These are phyloP conservation scores for Sergeia podlipaevii DNA, from an alignment of 208 protist species.

Conservation along the genomic window DNA sequence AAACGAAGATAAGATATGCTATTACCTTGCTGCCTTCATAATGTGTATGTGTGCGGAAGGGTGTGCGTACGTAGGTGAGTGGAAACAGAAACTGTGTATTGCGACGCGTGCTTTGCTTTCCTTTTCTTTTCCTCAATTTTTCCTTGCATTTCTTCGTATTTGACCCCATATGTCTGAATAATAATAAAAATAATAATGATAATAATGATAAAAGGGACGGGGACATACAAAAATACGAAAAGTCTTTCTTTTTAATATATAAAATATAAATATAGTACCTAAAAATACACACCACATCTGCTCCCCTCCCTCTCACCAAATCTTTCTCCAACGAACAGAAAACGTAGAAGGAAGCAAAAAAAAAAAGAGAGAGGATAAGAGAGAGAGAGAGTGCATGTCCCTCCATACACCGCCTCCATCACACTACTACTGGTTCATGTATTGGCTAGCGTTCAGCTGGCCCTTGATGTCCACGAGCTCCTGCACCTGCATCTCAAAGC, in stretches of 20 bases:
- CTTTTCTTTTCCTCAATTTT: no score
- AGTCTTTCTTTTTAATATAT: background rate
- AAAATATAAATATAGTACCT: constrained; percentile 3
- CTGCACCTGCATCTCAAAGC: constrained; percentile 97
- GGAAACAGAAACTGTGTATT: no score
- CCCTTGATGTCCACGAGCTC: constrained; percentile 93
- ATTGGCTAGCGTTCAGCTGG: constrained; percentile 88
- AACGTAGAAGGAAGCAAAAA: background rate
- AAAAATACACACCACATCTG: no score
- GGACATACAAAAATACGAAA: constrained; percentile 3
- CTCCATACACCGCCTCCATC: background rate
- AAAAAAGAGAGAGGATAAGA: constrained; percentile 8
- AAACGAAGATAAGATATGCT: no score
- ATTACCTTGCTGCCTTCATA: no score
- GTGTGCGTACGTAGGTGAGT: no score
- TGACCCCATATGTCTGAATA: no score
- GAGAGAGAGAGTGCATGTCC: background rate
- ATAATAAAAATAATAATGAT: background rate
- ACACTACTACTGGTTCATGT: constrained; percentile 83
- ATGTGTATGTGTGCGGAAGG: no score
- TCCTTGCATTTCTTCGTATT: no score
- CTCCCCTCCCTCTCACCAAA: no score
- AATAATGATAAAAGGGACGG: background rate
- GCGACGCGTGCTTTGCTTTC: no score
- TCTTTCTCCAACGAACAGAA: no score